phyloP scores from a whole-genome alignment of 495 filamentous ascomycete species.

The Achaetomiella virescens region DNA sequence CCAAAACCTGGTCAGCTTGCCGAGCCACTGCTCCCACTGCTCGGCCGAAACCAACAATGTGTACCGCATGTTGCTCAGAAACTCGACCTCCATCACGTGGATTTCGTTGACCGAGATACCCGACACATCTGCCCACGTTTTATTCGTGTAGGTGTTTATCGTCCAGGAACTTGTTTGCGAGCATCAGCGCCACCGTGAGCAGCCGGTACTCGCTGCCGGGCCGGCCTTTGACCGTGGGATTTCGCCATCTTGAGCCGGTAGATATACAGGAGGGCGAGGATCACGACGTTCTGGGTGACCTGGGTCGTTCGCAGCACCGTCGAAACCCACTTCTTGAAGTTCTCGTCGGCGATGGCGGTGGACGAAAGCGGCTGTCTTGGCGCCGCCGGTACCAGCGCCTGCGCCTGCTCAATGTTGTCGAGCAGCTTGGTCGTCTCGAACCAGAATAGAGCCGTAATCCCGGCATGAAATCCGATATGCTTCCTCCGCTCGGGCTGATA shows the following conservation, averaged over 20 bases:
- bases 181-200: constrained; percentile 93
- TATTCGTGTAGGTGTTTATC: constrained; percentile 99
- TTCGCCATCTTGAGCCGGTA: constrained; percentile 86
- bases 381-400: constrained; percentile 32
- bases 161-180: constrained; percentile 98
- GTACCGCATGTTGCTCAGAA: constrained; percentile 97
- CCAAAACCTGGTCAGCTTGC: constrained; percentile 68
- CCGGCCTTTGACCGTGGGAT: constrained; percentile 80
- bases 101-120: constrained; percentile 92
- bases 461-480: constrained; percentile 73
- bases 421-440: constrained; percentile 83
- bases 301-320: constrained; percentile 89
- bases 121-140: constrained; percentile 98
- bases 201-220: constrained; percentile 93
- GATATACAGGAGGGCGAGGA: constrained; percentile 87
- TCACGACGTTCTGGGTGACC: constrained; percentile 91
- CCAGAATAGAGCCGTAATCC: constrained; percentile 97
- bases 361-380: constrained; percentile 52
- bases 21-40: constrained; percentile 84
- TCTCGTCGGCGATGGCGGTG: constrained; percentile 67
- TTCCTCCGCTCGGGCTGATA: constrained; percentile 68
- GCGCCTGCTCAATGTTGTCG: constrained; percentile 61
- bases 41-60: constrained; percentile 75
- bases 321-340: constrained; percentile 91
- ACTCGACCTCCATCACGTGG: constrained; percentile 99